Evolutionary conservation across 768 basidiomycete species (phyloP).

Genomic region (Mrakia hoshinonis): DNA sequence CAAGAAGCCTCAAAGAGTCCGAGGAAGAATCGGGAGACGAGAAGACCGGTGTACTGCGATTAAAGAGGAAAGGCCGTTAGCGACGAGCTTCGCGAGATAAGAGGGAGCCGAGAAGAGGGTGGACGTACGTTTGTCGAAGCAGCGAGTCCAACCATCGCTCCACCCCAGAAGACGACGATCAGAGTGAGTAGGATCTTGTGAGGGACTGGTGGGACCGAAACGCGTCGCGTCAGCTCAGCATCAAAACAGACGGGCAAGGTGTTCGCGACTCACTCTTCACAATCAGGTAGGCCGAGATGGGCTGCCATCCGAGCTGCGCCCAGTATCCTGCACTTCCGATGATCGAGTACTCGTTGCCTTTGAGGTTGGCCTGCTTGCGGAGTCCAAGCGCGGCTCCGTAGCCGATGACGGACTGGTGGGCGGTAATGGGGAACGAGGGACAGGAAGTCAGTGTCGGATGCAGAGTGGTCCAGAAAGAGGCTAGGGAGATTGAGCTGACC

Average conservation of each 20-base stretch:
- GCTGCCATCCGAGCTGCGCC: constrained; percentile 33
- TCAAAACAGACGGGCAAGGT: too few relatives aligned
- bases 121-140: constrained; percentile 31
- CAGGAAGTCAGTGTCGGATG: neutral
- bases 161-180: constrained; percentile 33
- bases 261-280: too few relatives aligned
- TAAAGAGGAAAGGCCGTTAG: too few relatives aligned
- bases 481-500: neutral
- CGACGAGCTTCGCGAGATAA: too few relatives aligned
- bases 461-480: neutral
- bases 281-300: constrained; percentile 35
- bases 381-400: constrained; percentile 34
- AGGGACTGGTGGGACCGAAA: too few relatives aligned
- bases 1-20: constrained; percentile 40
- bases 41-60: constrained; percentile 34
- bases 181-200: constrained; percentile 15
- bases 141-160: constrained; percentile 33
- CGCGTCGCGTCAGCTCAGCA: too few relatives aligned
- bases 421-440: neutral
- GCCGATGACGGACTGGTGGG: constrained; percentile 16
- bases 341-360: constrained; percentile 28
- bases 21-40: constrained; percentile 40
- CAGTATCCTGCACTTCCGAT: constrained; percentile 33
- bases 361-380: constrained; percentile 28
- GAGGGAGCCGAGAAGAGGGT: too few relatives aligned